phyloP scores from a whole-genome alignment of 352 stramenopile genomes.

The Thalassiosira ordinaria region DNA sequence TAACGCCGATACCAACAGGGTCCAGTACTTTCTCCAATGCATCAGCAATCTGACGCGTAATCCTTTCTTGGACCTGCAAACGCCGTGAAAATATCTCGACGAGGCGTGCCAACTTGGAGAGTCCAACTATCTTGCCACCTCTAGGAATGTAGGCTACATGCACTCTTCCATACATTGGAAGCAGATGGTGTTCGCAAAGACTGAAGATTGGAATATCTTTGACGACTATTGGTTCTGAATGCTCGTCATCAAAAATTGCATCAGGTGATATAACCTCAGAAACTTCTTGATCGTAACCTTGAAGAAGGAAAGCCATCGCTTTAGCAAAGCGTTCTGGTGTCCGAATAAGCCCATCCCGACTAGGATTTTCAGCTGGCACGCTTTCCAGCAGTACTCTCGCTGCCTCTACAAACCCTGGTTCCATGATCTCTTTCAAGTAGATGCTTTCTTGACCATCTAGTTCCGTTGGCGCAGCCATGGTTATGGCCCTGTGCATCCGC shows the following conservation, averaged over 20 bases:
- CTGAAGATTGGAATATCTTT: conserved; percentile 98
- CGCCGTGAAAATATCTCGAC: conserved; percentile 96
- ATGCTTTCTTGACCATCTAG: no score
- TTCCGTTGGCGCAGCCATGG: no score
- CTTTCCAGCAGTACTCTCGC: no score
- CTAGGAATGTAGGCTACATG: conserved; percentile 89
- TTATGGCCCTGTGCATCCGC: no score
- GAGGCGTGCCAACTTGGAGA: conserved; percentile 98
- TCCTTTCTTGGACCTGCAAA: conserved; percentile 98
- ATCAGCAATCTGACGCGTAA: conserved; percentile 99
- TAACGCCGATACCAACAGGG: conserved; percentile 97
- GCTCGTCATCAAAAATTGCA: conserved; percentile 96
- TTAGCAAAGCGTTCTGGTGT: conserved; percentile 98
- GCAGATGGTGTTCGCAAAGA: conserved; percentile 99
- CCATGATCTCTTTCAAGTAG: no score
- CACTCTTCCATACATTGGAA: conserved; percentile 98
- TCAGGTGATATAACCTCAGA: conserved; percentile 87
- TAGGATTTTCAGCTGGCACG: conserved; percentile 95
- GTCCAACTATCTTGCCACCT: conserved; percentile 89
- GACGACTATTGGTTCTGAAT: conserved; percentile 99
- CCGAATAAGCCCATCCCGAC: conserved; percentile 93
- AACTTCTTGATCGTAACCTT: conserved; percentile 90
- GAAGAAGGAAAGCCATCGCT: conserved; percentile 95
- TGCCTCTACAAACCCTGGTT: no score
- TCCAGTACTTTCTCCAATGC: conserved; percentile 96